Evolutionary conservation across 768 basidiomycete species (phyloP).

Genomic region (Rubroboletus satanas): DNA sequence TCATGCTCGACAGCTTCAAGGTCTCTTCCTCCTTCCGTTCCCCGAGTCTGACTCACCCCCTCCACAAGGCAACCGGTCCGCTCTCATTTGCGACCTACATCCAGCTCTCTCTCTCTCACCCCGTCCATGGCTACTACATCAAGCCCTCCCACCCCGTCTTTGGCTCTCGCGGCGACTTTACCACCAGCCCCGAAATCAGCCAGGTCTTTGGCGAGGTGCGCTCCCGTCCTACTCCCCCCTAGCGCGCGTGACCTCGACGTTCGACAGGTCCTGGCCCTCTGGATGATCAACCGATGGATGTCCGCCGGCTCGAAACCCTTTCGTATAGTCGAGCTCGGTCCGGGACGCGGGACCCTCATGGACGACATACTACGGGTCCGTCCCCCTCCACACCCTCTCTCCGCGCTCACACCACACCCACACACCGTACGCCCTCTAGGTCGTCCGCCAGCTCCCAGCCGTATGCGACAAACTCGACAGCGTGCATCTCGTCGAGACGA

Average conservation of each 20-base stretch:
- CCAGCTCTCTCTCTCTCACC: constrained; percentile 87
- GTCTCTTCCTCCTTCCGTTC: constrained; percentile 30
- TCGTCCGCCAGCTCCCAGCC: constrained; percentile 46
- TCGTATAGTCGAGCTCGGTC: constrained; percentile 87
- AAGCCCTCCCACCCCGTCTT: constrained; percentile 70
- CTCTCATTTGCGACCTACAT: constrained; percentile 87
- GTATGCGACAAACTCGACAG: constrained; percentile 34
- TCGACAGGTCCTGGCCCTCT: constrained; percentile 77
- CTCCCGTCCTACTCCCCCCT: not conserved
- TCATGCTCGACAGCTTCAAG: constrained; percentile 70
- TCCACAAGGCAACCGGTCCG: constrained; percentile 78
- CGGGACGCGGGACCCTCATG: constrained; percentile 90
- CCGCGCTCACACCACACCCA: not conserved
- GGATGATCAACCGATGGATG: constrained; percentile 78
- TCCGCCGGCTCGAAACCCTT: constrained; percentile 49
- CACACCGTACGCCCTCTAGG: constrained; percentile 33
- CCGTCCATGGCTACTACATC: constrained; percentile 91
- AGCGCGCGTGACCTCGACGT: constrained; percentile 5
- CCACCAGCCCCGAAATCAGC: constrained; percentile 94
- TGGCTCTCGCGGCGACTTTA: constrained; percentile 86
- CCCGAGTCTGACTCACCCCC: not conserved
- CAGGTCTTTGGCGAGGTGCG: constrained; percentile 95
- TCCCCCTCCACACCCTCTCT: not conserved
- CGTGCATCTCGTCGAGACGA: constrained; percentile 83
- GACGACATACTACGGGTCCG: constrained; percentile 79